Evolutionary conservation across 352 stramenopile genomes (phyloP).

Genomic region (Phytophthora megakarya): DNA sequence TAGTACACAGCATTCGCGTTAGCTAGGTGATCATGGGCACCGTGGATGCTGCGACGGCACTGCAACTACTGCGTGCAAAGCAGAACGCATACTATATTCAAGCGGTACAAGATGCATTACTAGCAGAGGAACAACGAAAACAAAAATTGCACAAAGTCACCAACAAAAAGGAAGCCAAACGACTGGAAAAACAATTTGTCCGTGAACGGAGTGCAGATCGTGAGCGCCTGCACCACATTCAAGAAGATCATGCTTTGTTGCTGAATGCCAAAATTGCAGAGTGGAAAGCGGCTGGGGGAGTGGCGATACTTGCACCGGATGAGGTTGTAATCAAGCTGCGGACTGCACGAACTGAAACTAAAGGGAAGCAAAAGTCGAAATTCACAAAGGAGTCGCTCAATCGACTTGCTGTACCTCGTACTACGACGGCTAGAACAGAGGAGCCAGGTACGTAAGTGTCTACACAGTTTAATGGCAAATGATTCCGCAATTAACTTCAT

Average conservation of each 20-base stretch:
- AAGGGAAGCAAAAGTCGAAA: slow-evolving; percentile 37
- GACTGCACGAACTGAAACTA: background rate
- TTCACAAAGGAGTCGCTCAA: slow-evolving; percentile 51
- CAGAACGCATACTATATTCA: slow-evolving; percentile 55
- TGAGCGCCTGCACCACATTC: slow-evolving; percentile 60
- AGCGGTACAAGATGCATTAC: slow-evolving; percentile 54
- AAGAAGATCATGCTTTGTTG: slow-evolving; percentile 62
- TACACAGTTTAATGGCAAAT: background rate
- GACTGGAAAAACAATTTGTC: slow-evolving; percentile 60
- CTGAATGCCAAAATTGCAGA: slow-evolving; percentile 55
- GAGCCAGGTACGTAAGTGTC: slow-evolving; percentile 15
- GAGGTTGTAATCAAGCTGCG: background rate
- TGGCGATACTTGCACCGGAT: slow-evolving; percentile 6
- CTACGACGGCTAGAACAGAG: slow-evolving; percentile 14
- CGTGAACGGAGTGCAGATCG: slow-evolving; percentile 51
- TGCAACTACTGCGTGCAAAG: slow-evolving; percentile 12
- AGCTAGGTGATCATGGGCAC: slow-evolving; percentile 5
- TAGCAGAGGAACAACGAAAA: slow-evolving; percentile 59
- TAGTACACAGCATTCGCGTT: background rate
- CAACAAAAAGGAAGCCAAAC: slow-evolving; percentile 49
- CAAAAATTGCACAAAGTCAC: slow-evolving; percentile 39
- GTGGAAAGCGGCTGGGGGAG: slow-evolving; percentile 49
- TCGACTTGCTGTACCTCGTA: slow-evolving; percentile 44
- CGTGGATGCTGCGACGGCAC: slow-evolving; percentile 12
- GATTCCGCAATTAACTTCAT: too few relatives aligned